These are phyloP conservation scores for Carex littledalei DNA, from an alignment of 176 grass and related monocot species.

Conservation along the genomic window DNA sequence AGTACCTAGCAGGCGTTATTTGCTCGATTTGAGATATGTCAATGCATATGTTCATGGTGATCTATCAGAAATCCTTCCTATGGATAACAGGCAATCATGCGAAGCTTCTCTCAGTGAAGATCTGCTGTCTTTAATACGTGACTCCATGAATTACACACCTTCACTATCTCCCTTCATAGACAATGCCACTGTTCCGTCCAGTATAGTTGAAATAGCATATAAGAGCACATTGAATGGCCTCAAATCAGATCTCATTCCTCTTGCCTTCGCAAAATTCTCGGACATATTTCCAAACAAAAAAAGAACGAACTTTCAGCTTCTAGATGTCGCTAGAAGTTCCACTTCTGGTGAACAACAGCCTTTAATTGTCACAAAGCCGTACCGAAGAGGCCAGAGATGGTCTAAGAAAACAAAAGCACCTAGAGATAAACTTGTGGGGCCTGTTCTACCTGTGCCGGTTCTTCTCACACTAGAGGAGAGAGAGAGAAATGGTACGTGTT, in stretches of 20 bases:
- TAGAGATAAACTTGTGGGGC: constrained; percentile 52
- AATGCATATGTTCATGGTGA: constrained; percentile 54
- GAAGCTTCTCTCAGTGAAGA: constrained; percentile 54
- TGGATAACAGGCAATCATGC: constrained; percentile 27
- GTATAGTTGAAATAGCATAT: constrained; percentile 72
- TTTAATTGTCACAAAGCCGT: constrained; percentile 60
- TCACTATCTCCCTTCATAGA: constrained; percentile 51
- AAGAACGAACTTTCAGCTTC: constrained; percentile 42
- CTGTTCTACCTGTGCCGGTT: constrained; percentile 68
- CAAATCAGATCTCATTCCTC: constrained; percentile 36
- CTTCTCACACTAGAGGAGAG: constrained; percentile 71
- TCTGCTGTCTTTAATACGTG: constrained; percentile 39
- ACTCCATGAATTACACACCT: constrained; percentile 26
- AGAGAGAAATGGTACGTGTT: constrained; percentile 20
- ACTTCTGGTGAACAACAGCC: constrained; percentile 25
- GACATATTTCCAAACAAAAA: constrained; percentile 35
- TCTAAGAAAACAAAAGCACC: constrained; percentile 36
- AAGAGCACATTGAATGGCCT: constrained; percentile 56
- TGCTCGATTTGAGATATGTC: constrained; percentile 50
- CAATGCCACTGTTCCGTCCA: constrained; percentile 57
- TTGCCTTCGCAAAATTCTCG: constrained; percentile 60
- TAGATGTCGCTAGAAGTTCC: constrained; percentile 48
- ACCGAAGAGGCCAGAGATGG: constrained; percentile 48
- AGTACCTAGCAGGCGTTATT: constrained; percentile 9
- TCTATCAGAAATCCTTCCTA: constrained; percentile 42